Base-by-base conservation (phyloP, 169 alveolate species). In the Perkinsus chesapeaki region DNA sequence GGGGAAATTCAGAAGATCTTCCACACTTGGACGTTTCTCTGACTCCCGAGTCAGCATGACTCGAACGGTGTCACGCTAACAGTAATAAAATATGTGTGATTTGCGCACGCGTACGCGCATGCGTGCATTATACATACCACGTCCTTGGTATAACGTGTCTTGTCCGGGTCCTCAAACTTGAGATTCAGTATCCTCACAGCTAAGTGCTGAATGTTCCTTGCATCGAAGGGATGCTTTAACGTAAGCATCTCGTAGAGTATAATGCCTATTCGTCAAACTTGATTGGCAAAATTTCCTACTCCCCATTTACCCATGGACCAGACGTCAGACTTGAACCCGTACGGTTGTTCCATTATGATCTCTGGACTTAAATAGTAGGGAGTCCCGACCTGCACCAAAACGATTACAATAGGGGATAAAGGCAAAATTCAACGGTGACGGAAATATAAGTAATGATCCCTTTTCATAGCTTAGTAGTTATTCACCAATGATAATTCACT, bases 321-420 rank as follows among this genome's bases (percentile, higher is more conserved):
- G 10, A 98, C 96, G 96, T 98, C 99, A 91, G 98, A 95, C 95
- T 97, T 97, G 92, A 96, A 95, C 94, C 97, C 97, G 94, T 97
- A 98, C 20, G 99, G 99, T 91, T 97, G 97, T 94, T 98, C 98
- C 94, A 97, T 98, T 93, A 98, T 97, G 94, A 97, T 96, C 95
- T 98, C 99, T 0, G 99, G 99, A 23, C 98, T 96, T 60, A 98
- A 93, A 94, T 98, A 98, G 95, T 97, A 98, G 0, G 99, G 99
- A 27, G 99, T 98, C n/a, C 99, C 99, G 39, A 94, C 96, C 82
- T 60, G 82, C n/a, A 60, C 27, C 82, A 16, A 9, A 47, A 47
- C 27, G 72, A 47, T 9, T 19, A 47, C 72, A 47, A 47, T n/a
- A n/a, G n/a, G n/a, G n/a, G n/a, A n/a, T n/a, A n/a, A n/a, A n/a